Base-by-base conservation (phyloP, 805 yeast species). In the Candida oleophila region DNA sequence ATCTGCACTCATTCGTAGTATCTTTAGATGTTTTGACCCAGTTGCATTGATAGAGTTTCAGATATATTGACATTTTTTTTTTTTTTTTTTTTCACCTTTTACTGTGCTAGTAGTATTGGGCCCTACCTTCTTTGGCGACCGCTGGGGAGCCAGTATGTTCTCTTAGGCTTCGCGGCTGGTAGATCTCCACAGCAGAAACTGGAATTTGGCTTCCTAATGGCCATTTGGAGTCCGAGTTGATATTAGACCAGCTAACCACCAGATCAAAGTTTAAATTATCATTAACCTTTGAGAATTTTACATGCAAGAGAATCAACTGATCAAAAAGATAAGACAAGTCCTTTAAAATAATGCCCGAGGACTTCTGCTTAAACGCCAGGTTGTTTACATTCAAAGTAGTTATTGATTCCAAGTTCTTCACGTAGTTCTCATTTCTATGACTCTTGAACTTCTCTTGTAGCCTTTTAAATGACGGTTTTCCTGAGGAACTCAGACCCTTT, bases 221-320 rank as follows among this genome's bases (percentile, higher is more conserved):
- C 76, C 76, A 72, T 50, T 68, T 70, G n/a, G 68, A 61, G 48
- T 72, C 77, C 18, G 60, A 53, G 20, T 56, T 53, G 2, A 68
- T 59, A 40, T 65, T 73, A 41, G 57, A 62, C 68, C 71, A 70
- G 43, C 61, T 56, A 3, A 60, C 55, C 14, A 72, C 68, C 19
- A 54, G 48, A 38, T 72, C 76, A 50, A 72, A 72, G 20, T 52
- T 60, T 22, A 72, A 56, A 48, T 64, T 68, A 32, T 64, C 65
- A 49, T 77, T 77, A 46, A 76, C 78, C 46, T 76, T 66, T 25
- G 68, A 61, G 43, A 65, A 74, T 47, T 73, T 75, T 30, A 72
- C 57, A 39, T 69, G 70, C 21, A 74, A 59, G 20, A 57, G 57
- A 16, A 74, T 56, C 38, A 76, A 57, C 44, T 67, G 68, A 51